phyloP scores from a whole-genome alignment of 2,329 filamentous ascomycete genomes.

The Penicillium aurantiogriseum region DNA sequence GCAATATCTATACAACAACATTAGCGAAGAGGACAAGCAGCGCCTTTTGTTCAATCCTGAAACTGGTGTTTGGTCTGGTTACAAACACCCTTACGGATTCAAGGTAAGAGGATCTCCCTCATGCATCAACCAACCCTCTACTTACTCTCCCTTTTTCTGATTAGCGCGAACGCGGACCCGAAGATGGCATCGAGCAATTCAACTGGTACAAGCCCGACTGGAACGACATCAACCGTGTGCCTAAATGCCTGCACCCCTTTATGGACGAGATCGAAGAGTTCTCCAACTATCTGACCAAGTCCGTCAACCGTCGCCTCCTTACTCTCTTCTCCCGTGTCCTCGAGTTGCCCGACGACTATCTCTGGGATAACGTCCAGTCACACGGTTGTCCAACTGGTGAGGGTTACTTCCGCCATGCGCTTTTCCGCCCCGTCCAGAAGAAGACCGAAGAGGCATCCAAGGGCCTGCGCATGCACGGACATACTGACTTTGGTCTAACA shows the following conservation, averaged over 20 bases:
- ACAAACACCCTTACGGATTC: conserved; percentile 51
- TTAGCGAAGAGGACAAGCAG: conserved; percentile 51
- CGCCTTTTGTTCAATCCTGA: conserved; percentile 50
- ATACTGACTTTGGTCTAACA: conserved; percentile 50
- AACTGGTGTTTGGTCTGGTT: conserved; percentile 51
- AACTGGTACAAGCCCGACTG: conserved; percentile 54
- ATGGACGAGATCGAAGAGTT: conserved; percentile 53
- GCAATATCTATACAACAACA: conserved; percentile 52
- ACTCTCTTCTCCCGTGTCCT: conserved; percentile 46
- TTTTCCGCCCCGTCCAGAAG: conserved; percentile 41
- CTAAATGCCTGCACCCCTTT: conserved; percentile 49
- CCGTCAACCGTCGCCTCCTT: conserved; percentile 47
- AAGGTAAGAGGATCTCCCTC: conserved; percentile 31
- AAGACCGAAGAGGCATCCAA: conserved; percentile 39
- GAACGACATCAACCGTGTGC: conserved; percentile 42
- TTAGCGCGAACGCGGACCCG: conserved; percentile 43
- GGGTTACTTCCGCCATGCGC: conserved; percentile 49
- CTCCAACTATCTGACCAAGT: conserved; percentile 50
- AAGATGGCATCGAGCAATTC: conserved; percentile 56
- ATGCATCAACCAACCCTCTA: neutral
- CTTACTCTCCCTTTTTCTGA: neutral
- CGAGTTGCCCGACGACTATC: conserved; percentile 47
- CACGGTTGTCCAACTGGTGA: conserved; percentile 46
- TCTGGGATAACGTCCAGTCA: conserved; percentile 48
- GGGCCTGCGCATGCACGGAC: conserved; percentile 45